Evolutionary conservation across 768 basidiomycete species (phyloP).

Genomic region (Boletus edulis): DNA sequence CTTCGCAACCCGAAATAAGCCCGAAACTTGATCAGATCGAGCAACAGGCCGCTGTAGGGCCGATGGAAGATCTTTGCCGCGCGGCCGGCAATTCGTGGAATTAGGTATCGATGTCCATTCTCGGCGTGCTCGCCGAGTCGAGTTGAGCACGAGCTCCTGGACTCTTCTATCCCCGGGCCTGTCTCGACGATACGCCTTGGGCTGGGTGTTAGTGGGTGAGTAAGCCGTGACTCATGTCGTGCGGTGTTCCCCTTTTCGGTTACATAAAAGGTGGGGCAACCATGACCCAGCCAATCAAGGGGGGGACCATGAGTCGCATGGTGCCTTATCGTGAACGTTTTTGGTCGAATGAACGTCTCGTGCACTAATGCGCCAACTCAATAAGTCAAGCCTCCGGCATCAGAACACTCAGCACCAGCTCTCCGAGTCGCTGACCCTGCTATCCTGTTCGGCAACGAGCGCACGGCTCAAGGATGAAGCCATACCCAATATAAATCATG

Average conservation of each 20-base stretch:
- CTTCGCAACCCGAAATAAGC: not conserved
- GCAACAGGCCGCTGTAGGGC: too few relatives aligned
- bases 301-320: not conserved
- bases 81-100: too few relatives aligned
- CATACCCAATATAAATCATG: constrained; percentile 8
- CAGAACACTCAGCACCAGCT: not conserved
- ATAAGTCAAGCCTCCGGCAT: not conserved
- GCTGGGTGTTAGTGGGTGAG: too few relatives aligned
- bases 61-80: too few relatives aligned
- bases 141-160: not conserved
- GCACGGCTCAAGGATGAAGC: constrained; percentile 16
- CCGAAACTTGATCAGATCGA: too few relatives aligned
- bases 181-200: too few relatives aligned
- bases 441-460: not conserved
- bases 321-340: not conserved
- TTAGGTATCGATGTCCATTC: not conserved
- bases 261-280: not conserved
- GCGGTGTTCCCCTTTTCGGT: not conserved
- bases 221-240: not conserved
- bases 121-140: not conserved
- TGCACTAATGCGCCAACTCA: not conserved
- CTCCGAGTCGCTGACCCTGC: not conserved
- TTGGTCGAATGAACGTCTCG: not conserved
- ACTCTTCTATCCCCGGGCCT: too few relatives aligned
- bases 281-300: constrained; percentile 5